phyloP scores from a whole-genome alignment of 169 alveolate genomes.

The Cryptosporidium sp. region DNA sequence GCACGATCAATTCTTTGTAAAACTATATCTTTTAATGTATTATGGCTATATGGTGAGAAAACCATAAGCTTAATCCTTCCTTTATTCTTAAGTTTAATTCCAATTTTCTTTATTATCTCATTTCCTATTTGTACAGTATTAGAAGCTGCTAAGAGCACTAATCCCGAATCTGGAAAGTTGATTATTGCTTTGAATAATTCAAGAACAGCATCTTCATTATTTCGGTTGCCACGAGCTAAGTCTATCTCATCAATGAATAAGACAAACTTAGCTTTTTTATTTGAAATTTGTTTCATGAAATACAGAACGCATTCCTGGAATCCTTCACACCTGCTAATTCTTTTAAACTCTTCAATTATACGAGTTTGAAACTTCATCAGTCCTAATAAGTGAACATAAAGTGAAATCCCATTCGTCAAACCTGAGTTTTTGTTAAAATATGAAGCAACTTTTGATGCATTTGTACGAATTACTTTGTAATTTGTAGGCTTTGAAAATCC shows the following conservation, averaged over 20 bases:
- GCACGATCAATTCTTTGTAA: constrained; percentile 1
- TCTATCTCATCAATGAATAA: constrained; percentile 65
- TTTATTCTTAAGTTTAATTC: constrained; percentile 12
- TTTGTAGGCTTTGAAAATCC: constrained; percentile 1
- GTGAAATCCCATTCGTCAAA: not conserved
- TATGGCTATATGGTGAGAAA: constrained; percentile 52
- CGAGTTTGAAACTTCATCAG: constrained; percentile 31
- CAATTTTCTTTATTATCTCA: constrained; percentile 12
- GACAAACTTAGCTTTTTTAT: constrained; percentile 17
- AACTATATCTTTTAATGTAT: constrained; percentile 51
- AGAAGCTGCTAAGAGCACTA: constrained; percentile 12
- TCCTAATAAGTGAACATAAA: constrained; percentile 4
- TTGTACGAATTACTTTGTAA: constrained; percentile 37
- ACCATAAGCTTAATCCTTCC: constrained; percentile 48
- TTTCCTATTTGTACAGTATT: constrained; percentile 52
- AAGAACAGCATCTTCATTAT: not conserved
- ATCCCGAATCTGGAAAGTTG: constrained; percentile 21
- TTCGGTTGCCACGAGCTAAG: not conserved
- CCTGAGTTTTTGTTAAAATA: not conserved
- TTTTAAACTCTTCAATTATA: constrained; percentile 32
- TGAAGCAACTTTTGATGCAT: constrained; percentile 58
- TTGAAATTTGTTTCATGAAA: constrained; percentile 24
- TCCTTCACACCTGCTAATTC: constrained; percentile 22
- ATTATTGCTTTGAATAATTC: constrained; percentile 51
- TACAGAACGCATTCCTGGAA: constrained; percentile 10